These are phyloP conservation scores for Globisporangium acanthophoron DNA, from an alignment of 352 stramenopile genomes.

Conservation along the genomic window DNA sequence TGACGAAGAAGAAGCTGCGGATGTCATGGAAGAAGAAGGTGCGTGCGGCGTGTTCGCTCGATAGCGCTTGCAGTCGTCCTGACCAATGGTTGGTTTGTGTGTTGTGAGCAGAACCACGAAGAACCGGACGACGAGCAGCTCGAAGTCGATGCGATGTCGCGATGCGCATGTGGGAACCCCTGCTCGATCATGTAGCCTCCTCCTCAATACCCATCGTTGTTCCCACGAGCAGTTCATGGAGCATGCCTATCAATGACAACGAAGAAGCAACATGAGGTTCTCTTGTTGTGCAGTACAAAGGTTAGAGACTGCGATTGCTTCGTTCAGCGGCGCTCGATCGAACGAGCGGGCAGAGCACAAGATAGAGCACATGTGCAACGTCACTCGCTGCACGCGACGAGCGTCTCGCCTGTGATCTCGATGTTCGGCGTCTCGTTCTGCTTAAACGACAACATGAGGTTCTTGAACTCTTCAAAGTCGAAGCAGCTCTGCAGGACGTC, in stretches of 20 bases:
- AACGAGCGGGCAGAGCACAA: neutral
- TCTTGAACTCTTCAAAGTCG: conserved; percentile 88
- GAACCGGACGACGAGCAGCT: conserved; percentile 30
- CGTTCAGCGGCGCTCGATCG: neutral
- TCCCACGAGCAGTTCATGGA: too few relatives aligned
- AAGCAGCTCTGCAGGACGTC: conserved; percentile 77
- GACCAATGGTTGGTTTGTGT: neutral
- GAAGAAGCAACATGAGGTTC: too few relatives aligned
- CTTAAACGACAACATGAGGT: conserved; percentile 83
- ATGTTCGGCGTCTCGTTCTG: conserved; percentile 75
- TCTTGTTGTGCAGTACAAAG: neutral
- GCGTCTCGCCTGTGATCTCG: conserved; percentile 65
- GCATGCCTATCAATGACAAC: too few relatives aligned
- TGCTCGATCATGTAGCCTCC: conserved; percentile 59
- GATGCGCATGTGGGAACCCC: conserved; percentile 48
- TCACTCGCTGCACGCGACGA: conserved; percentile 34
- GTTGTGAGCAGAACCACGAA: conserved; percentile 3
- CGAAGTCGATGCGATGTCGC: conserved; percentile 57
- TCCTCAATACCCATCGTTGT: neutral
- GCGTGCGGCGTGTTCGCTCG: neutral
- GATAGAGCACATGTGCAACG: neutral
- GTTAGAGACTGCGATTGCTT: neutral
- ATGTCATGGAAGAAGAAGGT: conserved; percentile 13
- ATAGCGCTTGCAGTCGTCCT: neutral
- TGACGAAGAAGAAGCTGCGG: conserved; percentile 10